Evolutionary conservation across 768 basidiomycete species (phyloP).

Genomic region (Coprinopsis sp.): DNA sequence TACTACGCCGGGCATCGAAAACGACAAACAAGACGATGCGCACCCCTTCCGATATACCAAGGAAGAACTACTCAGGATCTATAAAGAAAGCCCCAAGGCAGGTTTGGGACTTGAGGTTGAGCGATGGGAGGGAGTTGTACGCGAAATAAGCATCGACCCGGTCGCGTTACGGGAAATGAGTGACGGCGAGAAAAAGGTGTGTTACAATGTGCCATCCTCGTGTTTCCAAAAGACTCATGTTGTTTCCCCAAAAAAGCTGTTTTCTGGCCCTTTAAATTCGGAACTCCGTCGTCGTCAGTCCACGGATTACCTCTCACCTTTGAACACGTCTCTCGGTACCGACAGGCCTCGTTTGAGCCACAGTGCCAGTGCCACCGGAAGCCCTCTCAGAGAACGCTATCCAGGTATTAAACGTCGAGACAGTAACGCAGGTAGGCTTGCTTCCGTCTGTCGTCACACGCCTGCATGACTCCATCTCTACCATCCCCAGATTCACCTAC

Average conservation of each 20-base stretch:
- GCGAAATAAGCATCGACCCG: constrained; percentile 70
- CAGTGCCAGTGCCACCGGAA: constrained; percentile 40
- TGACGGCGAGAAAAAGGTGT: constrained; percentile 86
- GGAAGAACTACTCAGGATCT: constrained; percentile 80
- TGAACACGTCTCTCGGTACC: constrained; percentile 41
- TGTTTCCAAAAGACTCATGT: neutral
- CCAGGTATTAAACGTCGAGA: constrained; percentile 63
- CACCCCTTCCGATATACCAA: constrained; percentile 86
- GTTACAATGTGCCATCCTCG: constrained; percentile 16
- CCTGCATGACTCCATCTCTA: constrained; percentile 14
- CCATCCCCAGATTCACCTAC: constrained; percentile 51
- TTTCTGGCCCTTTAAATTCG: constrained; percentile 79
- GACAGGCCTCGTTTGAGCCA: constrained; percentile 60
- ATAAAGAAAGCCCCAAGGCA: constrained; percentile 70
- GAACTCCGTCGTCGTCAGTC: constrained; percentile 85
- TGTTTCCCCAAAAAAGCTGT: constrained; percentile 47
- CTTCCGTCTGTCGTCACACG: constrained; percentile 8
- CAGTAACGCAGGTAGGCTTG: constrained; percentile 50
- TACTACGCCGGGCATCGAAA: constrained; percentile 41
- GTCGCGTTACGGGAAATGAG: constrained; percentile 72
- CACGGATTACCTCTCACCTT: constrained; percentile 61
- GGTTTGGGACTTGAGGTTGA: constrained; percentile 83
- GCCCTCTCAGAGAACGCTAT: constrained; percentile 67
- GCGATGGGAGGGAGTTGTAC: constrained; percentile 84
- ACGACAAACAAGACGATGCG: constrained; percentile 56